A percentile compares a stretch with the other conserved stretches of the same genome.
phyloP scores from a whole-genome alignment of 257 asterid species.

The Capsicum rhomboideum region DNA sequence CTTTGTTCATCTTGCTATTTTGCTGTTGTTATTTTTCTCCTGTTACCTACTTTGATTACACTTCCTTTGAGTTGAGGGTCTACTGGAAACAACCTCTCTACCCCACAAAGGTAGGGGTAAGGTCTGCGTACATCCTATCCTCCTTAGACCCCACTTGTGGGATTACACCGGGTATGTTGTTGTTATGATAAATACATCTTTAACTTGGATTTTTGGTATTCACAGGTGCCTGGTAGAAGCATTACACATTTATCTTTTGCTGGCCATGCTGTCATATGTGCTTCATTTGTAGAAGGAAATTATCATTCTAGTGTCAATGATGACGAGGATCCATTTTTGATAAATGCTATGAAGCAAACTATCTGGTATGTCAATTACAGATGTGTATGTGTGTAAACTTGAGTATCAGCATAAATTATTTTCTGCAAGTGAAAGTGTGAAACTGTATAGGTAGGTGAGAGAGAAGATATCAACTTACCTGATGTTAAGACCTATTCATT shows the following conservation, averaged over 20 bases:
- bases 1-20: background rate
- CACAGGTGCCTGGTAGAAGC: slow-evolving; percentile 19
- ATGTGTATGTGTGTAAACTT: background rate
- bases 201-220: background rate
- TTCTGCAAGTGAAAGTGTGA: background rate
- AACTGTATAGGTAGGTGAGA: background rate
- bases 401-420: background rate
- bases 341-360: slow-evolving; percentile 25
- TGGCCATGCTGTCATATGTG: slow-evolving; percentile 13
- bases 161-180: background rate
- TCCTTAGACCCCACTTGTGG: background rate
- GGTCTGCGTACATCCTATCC: background rate
- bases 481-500: background rate
- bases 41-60: background rate
- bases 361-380: slow-evolving; percentile 31
- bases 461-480: background rate
- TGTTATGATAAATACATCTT: background rate
- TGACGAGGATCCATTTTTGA: slow-evolving; percentile 48
- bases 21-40: background rate
- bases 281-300: slow-evolving; percentile 38
- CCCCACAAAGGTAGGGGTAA: background rate
- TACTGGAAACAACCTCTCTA: background rate
- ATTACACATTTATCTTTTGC: slow-evolving; percentile 5
- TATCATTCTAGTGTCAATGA: slow-evolving; percentile 31
- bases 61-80: background rate